These are phyloP conservation scores for Cylindrodendrum hubeiense DNA, from an alignment of 2,329 filamentous ascomycete genomes.

Conservation along the genomic window DNA sequence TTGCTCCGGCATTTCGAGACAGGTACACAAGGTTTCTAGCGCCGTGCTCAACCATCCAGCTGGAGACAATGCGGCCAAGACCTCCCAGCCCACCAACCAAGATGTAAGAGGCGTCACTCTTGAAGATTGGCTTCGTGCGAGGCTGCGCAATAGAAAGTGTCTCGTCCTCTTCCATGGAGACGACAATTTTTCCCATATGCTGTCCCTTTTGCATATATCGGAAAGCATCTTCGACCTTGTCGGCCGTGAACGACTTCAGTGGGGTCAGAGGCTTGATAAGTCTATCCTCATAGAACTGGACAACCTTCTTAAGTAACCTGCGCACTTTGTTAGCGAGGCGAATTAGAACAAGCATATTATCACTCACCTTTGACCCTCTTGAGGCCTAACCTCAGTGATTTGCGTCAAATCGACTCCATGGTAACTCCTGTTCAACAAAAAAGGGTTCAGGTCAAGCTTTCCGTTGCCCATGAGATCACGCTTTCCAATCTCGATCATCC, in stretches of 20 bases:
- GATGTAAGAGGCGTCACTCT: conserved; percentile 36
- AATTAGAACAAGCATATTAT: too few relatives aligned
- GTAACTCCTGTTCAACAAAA: conserved; percentile 53
- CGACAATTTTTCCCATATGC: conserved; percentile 23
- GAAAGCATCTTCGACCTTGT: conserved; percentile 49
- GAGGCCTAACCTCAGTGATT: too few relatives aligned
- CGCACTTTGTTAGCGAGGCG: too few relatives aligned
- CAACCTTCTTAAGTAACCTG: too few relatives aligned
- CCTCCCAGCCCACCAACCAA: conserved; percentile 43
- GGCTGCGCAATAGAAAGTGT: not conserved
- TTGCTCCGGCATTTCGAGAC: conserved; percentile 28
- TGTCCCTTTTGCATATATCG: conserved; percentile 16
- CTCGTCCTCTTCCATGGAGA: not conserved
- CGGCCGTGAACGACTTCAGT: conserved; percentile 40
- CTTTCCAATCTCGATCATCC: conserved; percentile 60
- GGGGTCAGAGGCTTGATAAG: conserved; percentile 40
- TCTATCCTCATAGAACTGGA: conserved; percentile 4
- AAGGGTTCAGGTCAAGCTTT: conserved; percentile 58
- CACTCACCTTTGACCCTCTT: too few relatives aligned
- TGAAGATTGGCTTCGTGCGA: too few relatives aligned
- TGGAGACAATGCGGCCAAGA: conserved; percentile 28
- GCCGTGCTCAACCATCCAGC: conserved; percentile 29
- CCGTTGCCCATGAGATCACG: conserved; percentile 55
- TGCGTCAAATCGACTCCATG: conserved; percentile 50
- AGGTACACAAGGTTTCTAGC: conserved; percentile 25